Percentiles rank a stretch among this genome's conserved stretches.
Conservation (phyloP, 2,329 filamentous ascomycete genomes). For the Colletotrichum endophyticum region DNA sequence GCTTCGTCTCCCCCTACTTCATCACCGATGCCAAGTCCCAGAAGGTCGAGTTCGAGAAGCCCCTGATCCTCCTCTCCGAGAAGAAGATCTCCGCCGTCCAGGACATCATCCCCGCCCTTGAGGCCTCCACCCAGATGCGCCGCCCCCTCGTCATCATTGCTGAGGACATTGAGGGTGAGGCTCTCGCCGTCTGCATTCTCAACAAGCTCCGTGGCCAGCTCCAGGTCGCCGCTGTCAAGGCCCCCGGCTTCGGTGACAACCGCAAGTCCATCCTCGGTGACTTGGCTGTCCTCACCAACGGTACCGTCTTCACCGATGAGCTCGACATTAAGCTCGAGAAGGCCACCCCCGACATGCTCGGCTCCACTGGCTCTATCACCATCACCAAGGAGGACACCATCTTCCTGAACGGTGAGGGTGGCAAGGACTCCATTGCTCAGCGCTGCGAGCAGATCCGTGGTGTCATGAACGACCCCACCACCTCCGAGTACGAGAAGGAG, state of each 20-base stretch:
- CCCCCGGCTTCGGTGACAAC: constrained; percentile 99
- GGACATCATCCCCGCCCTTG: constrained; percentile 97
- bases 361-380: constrained; percentile 96
- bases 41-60: constrained; percentile 99
- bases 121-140: constrained; percentile 94
- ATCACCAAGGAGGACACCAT: constrained; percentile 99
- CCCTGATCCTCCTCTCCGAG: constrained; percentile 96
- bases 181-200: constrained; percentile 96
- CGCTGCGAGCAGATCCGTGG: constrained; percentile 99
- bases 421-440: constrained; percentile 91
- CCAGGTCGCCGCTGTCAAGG: constrained; percentile 98
- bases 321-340: constrained; percentile 99
- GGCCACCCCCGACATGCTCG: constrained; percentile 93
- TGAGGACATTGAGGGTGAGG: constrained; percentile 98
- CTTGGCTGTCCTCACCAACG: constrained; percentile 93
- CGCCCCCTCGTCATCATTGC: constrained; percentile 97
- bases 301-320: constrained; percentile 97
- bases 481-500: constrained; percentile 99
- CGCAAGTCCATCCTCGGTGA: constrained; percentile 99
- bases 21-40: constrained; percentile 99
- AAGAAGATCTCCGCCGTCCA: constrained; percentile 99
- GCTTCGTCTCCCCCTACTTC: constrained; percentile 98
- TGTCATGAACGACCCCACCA: constrained; percentile 91
- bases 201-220: constrained; percentile 99
- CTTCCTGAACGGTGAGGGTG: constrained; percentile 94